Evolutionary conservation across 2,329 filamentous ascomycete species (phyloP), one percentile per base, ranked within the genome.

Genomic region (Sporothrix euskadiensis): DNA sequence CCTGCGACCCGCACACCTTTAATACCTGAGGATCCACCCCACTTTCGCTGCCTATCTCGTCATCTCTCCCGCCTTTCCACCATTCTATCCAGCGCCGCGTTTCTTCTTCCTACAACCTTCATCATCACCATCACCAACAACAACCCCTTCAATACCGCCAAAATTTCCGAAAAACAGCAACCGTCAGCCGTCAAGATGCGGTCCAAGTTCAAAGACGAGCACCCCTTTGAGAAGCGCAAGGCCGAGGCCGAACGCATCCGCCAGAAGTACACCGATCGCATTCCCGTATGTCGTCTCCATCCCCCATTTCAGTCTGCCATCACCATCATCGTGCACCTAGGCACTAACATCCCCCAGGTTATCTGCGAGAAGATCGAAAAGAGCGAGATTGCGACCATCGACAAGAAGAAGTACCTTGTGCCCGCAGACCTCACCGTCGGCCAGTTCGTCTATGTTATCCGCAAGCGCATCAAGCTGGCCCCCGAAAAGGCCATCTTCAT

Each of bases 161-260:
- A 32, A 30, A 69, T 69, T 39, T 69, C 47, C 47, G 65, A 69
- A 54, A 69, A 69, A 56, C 66, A 56, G 30, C 44, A 39, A 59
- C 54, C 35, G 32, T 16, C 73, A 79, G 82, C 82, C 82, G 81
- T 81, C 88, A 93, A 81, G 78, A 98, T 98, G 94, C 92, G 94
- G 83, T 97, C 94, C 88, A 98, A 98, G 90, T 99, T 99, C 86
- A 99, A 99, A 94, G 96, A 99, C 91, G 96, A 98, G 90, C 96
- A 98, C 84, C 94, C 94, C 80, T 98, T 98, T 83, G 96, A 98
- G 92, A 99, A 99, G 93, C 94, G 96, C 87, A 98, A 98, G 93
- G 96, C 96, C 78, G 96, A 99, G 87, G 96, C 96, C 82, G 96
- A 99, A 88, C 94, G 96, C 84, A 98, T 98, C 83, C 94, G 96